Conservation (phyloP, 208 protist species). For the Zelonia costaricensis region DNA sequence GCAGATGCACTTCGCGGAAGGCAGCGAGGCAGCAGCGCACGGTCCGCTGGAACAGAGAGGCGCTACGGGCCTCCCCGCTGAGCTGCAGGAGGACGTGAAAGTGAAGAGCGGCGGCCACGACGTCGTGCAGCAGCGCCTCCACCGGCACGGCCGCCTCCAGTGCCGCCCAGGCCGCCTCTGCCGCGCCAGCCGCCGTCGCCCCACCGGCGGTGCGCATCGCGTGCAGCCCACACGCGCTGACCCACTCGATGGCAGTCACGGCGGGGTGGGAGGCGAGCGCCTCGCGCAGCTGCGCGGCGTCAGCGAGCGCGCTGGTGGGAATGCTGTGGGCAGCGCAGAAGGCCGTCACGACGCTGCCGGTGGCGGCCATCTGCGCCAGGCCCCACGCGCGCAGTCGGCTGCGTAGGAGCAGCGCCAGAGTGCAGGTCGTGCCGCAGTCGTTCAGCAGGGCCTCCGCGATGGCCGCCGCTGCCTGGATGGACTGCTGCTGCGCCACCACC, state of each 20-base stretch:
- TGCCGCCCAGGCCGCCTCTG: not conserved
- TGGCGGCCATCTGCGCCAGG: not conserved
- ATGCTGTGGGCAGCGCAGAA: conserved; percentile 14
- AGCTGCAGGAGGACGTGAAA: conserved; percentile 23
- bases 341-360: not conserved
- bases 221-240: conserved; percentile 12
- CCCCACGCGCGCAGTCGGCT: conserved; percentile 17
- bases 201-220: not conserved
- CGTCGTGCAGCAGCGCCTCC: conserved; percentile 18
- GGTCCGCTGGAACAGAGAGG: conserved; percentile 26
- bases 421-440: conserved; percentile 16
- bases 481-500: conserved; percentile 36
- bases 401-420: conserved; percentile 34
- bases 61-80: conserved; percentile 11
- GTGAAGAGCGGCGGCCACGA: conserved; percentile 15
- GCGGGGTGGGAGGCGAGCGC: not conserved
- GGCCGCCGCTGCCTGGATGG: conserved; percentile 17
- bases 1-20: conserved; percentile 53
- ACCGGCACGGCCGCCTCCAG: conserved; percentile 17
- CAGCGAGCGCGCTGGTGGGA: conserved; percentile 28
- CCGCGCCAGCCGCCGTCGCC: not conserved
- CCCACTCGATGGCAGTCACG: conserved; percentile 26
- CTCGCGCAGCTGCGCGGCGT: conserved; percentile 9
- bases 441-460: conserved; percentile 25
- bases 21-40: conserved; percentile 36